Evolutionary conservation across 1,139 yeast genomes (phyloP).

Genomic region (Chernovozyma aurita): DNA sequence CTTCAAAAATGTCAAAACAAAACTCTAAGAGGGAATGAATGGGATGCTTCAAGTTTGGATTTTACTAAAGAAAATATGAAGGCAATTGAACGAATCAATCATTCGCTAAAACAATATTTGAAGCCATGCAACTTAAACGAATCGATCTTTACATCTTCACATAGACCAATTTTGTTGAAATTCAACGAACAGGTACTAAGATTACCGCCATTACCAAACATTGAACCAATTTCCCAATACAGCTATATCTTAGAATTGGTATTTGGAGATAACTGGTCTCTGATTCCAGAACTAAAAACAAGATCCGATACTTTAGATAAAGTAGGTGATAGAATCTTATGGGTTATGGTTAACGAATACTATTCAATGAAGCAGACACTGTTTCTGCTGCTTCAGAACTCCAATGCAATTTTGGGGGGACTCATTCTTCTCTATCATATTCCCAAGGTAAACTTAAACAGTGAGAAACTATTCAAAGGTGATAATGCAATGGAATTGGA

Average conservation of each 20-base stretch:
- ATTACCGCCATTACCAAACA: constrained; percentile 9
- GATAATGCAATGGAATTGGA: constrained; percentile 7
- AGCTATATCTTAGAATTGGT: constrained; percentile 4
- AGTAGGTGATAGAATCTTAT: constrained; percentile 13
- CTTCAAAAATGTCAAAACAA: constrained; percentile 1
- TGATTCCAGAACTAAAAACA: constrained; percentile 1
- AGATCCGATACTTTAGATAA: constrained; percentile 10
- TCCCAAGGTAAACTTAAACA: neutral
- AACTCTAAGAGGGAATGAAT: neutral
- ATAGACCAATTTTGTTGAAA: constrained; percentile 3
- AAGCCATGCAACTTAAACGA: constrained; percentile 2
- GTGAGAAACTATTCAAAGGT: constrained; percentile 4
- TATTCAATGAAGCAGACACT: constrained; percentile 8
- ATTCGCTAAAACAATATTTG: neutral
- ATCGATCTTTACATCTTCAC: constrained; percentile 1
- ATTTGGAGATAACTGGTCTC: constrained; percentile 1
- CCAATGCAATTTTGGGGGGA: constrained; percentile 11
- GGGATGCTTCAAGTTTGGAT: constrained; percentile 2
- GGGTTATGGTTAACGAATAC: constrained; percentile 10
- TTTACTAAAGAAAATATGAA: constrained; percentile 1
- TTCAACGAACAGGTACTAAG: constrained; percentile 1
- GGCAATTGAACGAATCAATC: constrained; percentile 1
- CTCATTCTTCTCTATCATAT: constrained; percentile 12
- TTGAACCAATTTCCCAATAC: constrained; percentile 3
- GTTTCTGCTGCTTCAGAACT: constrained; percentile 10